Percentiles rank a stretch among this genome's conserved stretches.
These are phyloP conservation scores for Lachancea waltii DNA, from an alignment of 805 yeast species.

Conservation along the genomic window DNA sequence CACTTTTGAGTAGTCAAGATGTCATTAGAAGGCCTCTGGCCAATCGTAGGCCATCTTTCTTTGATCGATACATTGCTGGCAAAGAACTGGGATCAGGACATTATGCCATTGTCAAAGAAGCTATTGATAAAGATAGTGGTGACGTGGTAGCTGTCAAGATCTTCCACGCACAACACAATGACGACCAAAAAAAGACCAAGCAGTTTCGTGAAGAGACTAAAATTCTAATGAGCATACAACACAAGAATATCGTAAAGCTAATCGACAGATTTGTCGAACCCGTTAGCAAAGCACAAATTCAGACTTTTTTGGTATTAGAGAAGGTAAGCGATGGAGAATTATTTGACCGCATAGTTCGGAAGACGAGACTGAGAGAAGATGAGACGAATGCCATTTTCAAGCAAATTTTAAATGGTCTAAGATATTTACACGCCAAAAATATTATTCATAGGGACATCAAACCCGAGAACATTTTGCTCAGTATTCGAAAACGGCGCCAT, in stretches of 20 bases:
- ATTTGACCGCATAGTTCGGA: conserved; percentile 62
- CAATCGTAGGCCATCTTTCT: conserved; percentile 38
- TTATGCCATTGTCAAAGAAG: conserved; percentile 75
- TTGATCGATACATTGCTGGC: conserved; percentile 46
- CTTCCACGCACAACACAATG: conserved; percentile 50
- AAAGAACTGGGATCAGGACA: conserved; percentile 68
- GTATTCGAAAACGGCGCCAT: conserved; percentile 40
- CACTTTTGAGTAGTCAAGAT: conserved; percentile 23
- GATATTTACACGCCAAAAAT: conserved; percentile 59
- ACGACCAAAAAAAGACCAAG: conserved; percentile 35
- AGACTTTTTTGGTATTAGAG: conserved; percentile 58
- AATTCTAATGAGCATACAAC: conserved; percentile 57
- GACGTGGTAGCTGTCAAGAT: conserved; percentile 66
- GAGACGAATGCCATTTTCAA: conserved; percentile 59
- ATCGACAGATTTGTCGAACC: conserved; percentile 55
- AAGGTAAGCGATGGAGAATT: conserved; percentile 71
- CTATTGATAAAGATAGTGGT: conserved; percentile 51
- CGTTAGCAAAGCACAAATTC: conserved; percentile 37
- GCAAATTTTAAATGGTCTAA: conserved; percentile 60
- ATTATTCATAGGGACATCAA: conserved; percentile 75
- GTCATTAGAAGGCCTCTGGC: conserved; percentile 11
- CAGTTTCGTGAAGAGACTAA: conserved; percentile 60
- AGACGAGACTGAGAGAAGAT: conserved; percentile 52
- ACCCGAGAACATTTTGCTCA: conserved; percentile 62
- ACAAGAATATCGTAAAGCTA: conserved; percentile 63